Conservation (phyloP, 805 yeast genomes). For the Pichia sporocuriosa region DNA sequence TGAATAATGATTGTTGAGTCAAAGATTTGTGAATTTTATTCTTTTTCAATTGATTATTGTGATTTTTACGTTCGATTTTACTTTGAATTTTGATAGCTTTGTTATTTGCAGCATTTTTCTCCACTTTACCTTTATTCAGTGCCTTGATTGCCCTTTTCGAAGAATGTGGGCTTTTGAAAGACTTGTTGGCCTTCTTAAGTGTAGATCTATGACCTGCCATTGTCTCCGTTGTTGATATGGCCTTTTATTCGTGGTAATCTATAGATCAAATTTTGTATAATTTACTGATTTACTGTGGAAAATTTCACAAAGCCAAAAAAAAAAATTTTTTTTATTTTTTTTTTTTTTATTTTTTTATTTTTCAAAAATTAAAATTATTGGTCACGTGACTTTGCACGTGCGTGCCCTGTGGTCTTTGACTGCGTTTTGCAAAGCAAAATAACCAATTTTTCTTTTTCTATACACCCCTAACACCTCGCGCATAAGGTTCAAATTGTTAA, state of each 20-base stretch:
- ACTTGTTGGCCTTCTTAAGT: slow-evolving; percentile 76
- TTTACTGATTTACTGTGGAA: not conserved
- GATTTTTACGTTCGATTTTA: slow-evolving; percentile 65
- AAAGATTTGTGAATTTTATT: slow-evolving; percentile 59
- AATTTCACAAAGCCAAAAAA: not conserved
- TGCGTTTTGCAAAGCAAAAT: too few relatives aligned
- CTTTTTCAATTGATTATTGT: slow-evolving; percentile 68
- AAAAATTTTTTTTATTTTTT: not conserved
- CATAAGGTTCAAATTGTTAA: not conserved
- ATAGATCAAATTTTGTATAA: not conserved
- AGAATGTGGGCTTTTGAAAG: slow-evolving; percentile 87
- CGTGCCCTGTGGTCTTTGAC: not conserved
- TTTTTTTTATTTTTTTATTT: too few relatives aligned
- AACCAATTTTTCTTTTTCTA: not conserved
- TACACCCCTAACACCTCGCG: not conserved
- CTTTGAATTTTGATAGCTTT: slow-evolving; percentile 35
- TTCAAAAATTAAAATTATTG: too few relatives aligned
- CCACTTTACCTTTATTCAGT: slow-evolving; percentile 79
- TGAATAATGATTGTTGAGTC: slow-evolving; percentile 58
- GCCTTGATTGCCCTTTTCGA: slow-evolving; percentile 84
- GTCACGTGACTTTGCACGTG: slow-evolving; percentile 3
- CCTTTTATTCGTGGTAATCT: too few relatives aligned
- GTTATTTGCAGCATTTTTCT: slow-evolving; percentile 40
- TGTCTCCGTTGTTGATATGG: not conserved
- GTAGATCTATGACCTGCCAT: slow-evolving; percentile 85